Base-by-base conservation (phyloP, 345 rosid genomes). In the Bretschneidera sinensis region DNA sequence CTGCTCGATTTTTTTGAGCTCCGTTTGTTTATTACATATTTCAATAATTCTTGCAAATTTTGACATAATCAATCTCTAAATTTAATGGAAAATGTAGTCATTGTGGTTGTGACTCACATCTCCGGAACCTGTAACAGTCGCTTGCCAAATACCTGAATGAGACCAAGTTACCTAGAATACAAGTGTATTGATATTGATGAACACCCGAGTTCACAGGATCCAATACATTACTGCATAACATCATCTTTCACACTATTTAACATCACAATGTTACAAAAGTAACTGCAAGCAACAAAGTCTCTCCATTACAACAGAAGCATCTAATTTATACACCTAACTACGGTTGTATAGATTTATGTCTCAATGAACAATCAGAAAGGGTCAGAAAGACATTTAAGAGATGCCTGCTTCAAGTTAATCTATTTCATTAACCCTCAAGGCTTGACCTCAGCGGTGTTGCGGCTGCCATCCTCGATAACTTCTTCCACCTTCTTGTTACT, bases 401-500 rank as follows among this genome's bases (percentile, higher is more conserved):
- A 65, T 34, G 63, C 55, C 48, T 45, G 52, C 24, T 59, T 64
- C 43, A 59, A 55, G 66, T 65, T 62, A 62, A 55, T 39, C 69
- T 51, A 51, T 31, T 48, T 51, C 21, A 61, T 39, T 28, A 16
- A 53, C 51, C 52, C 69, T 77, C 69, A 74, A 68, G 76, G 77
- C 66, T 54, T 63, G 53, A 25, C 17, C 34, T 54, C 43, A 0
- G 31, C 59, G 13, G 22, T 25, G 8, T 50, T 66, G 25, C n/a
- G 49, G 54, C 65, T 69, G 43, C 83, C 78, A 67, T 77, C 81
- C 70, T 70, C 71, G 24, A 61, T 53, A 28, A 50, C 67, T 63
- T 73, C 76, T 48, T 77, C 79, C 4, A 57, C 65, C 58, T 70
- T 72, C 60, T 68, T 73, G 50, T 50, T 61, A 45, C 47, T 48